phyloP scores from a whole-genome alignment of 495 filamentous ascomycete species.

The Penicillium canescens region DNA sequence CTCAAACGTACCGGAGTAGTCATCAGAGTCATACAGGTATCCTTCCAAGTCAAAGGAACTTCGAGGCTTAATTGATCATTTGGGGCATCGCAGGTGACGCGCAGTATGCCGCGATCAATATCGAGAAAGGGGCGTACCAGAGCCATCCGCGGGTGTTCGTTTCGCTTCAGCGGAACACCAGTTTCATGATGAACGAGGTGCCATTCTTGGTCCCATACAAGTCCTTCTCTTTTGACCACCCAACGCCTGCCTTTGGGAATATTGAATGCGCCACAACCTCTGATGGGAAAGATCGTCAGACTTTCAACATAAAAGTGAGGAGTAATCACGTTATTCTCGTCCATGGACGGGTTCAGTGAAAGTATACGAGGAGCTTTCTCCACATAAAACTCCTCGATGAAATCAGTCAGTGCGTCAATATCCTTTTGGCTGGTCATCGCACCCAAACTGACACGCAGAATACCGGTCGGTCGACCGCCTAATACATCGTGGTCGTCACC shows the following conservation, averaged over 20 bases:
- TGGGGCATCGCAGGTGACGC: conserved; percentile 36
- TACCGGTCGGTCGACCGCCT: conserved; percentile 79
- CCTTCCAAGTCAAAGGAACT: conserved; percentile 60
- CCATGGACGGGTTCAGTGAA: conserved; percentile 20
- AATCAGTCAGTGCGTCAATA: conserved; percentile 65
- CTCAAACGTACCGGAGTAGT: conserved; percentile 36
- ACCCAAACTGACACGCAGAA: conserved; percentile 79
- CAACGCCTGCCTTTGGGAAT: conserved; percentile 64
- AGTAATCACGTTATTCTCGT: conserved; percentile 14
- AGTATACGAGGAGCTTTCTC: conserved; percentile 39
- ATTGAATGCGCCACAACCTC: conserved; percentile 79
- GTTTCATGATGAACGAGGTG: conserved; percentile 84
- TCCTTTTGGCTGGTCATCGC: conserved; percentile 83
- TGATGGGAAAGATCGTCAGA: conserved; percentile 79
- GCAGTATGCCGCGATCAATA: conserved; percentile 58
- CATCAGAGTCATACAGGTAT: conserved; percentile 49
- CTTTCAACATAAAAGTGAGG: conserved; percentile 54
- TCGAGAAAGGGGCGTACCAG: conserved; percentile 72
- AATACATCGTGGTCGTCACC: conserved; percentile 82
- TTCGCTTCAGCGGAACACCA: conserved; percentile 75
- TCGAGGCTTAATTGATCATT: conserved; percentile 33
- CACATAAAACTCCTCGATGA: conserved; percentile 77
- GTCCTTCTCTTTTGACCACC: conserved; percentile 74
- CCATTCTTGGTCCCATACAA: conserved; percentile 94
- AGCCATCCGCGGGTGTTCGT: conserved; percentile 78